phyloP scores from a whole-genome alignment of 2,329 filamentous ascomycete genomes.

The Clonostachys solani region DNA sequence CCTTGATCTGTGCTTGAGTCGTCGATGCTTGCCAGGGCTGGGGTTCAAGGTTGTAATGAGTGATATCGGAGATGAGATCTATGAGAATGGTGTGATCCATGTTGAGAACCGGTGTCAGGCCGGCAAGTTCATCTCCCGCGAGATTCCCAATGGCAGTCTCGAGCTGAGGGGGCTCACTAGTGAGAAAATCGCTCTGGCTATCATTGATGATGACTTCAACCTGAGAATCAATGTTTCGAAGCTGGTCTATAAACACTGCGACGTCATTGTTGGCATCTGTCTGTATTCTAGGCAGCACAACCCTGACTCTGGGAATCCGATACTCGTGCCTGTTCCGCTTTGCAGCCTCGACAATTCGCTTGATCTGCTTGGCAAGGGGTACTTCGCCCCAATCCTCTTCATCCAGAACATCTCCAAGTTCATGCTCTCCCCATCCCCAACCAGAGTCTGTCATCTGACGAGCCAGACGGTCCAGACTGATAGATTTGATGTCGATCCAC shows the following conservation, averaged over 20 bases:
- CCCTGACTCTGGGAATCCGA: constrained; percentile 23
- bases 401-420: constrained; percentile 19
- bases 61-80: constrained; percentile 32
- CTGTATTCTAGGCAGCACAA: constrained; percentile 25
- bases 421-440: constrained; percentile 33
- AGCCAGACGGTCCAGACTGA: constrained; percentile 23
- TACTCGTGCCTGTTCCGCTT: constrained; percentile 29
- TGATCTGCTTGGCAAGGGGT: constrained; percentile 22
- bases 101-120: constrained; percentile 29
- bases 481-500: constrained; percentile 24
- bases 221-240: constrained; percentile 17
- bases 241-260: constrained; percentile 22
- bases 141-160: constrained; percentile 20
- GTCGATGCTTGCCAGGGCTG: constrained; percentile 24
- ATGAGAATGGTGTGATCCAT: constrained; percentile 35
- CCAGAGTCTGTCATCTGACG: constrained; percentile 34
- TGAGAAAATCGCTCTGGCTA: constrained; percentile 15
- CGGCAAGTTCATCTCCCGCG: constrained; percentile 19
- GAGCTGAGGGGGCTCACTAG: constrained; percentile 12
- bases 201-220: constrained; percentile 26
- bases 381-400: constrained; percentile 26
- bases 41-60: constrained; percentile 23
- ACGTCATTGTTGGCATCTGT: constrained; percentile 18
- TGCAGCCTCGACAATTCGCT: constrained; percentile 27
- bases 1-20: constrained; percentile 25